These are phyloP conservation scores for Eucalyptus regnans DNA, from an alignment of 345 rosid species.

Conservation along the genomic window DNA sequence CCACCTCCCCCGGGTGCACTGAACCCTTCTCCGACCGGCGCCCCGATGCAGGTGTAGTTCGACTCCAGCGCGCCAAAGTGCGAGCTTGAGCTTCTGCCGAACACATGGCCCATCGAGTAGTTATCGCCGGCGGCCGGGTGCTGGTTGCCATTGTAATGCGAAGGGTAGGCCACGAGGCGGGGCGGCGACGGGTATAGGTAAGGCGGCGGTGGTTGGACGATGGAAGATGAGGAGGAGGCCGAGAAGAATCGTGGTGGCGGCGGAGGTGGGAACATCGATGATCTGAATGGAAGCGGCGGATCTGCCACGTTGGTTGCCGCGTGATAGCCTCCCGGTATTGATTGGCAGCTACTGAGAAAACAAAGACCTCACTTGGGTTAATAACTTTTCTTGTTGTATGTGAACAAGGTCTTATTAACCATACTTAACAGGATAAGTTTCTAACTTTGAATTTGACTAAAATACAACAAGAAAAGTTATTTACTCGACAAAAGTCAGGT, in stretches of 20 bases:
- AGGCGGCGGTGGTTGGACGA: constrained; percentile 15
- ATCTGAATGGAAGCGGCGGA: constrained; percentile 32
- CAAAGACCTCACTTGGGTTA: not conserved
- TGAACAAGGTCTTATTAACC: not conserved
- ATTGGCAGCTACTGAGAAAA: constrained; percentile 31
- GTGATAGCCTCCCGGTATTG: constrained; percentile 25
- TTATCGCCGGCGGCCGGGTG: constrained; percentile 19
- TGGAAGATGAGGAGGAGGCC: constrained; percentile 16
- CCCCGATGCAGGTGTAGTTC: constrained; percentile 71
- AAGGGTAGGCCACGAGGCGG: constrained; percentile 20
- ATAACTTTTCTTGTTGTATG: no score
- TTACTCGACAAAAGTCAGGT: not conserved
- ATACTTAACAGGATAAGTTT: not conserved
- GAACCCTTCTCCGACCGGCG: constrained; percentile 24
- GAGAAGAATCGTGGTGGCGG: constrained; percentile 25
- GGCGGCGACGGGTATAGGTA: constrained; percentile 41
- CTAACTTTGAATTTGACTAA: not conserved
- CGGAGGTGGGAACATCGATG: constrained; percentile 1
- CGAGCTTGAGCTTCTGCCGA: constrained; percentile 6
- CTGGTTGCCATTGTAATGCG: constrained; percentile 15
- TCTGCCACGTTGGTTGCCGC: constrained; percentile 36
- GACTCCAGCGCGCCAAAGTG: not conserved
- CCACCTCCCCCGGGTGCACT: not conserved
- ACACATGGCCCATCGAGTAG: constrained; percentile 55
- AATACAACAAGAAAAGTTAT: not conserved